phyloP scores from a whole-genome alignment of 2,329 filamentous ascomycete genomes.

The Aspergillus ochraceus region DNA sequence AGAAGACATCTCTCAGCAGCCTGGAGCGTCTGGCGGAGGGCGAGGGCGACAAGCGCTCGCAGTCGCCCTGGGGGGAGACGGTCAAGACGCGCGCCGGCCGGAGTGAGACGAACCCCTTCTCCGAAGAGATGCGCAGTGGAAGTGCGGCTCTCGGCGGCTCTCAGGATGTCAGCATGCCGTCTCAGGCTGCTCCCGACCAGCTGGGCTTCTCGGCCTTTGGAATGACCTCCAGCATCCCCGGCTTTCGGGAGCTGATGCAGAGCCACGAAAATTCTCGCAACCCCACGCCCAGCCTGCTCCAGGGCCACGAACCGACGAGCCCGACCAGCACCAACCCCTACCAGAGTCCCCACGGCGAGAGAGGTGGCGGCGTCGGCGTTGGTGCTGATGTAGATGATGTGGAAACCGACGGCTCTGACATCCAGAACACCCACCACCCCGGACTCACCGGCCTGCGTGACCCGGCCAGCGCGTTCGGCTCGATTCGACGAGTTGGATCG shows the following conservation, averaged over 20 bases:
- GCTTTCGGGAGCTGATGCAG: conserved; percentile 58
- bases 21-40: conserved; percentile 56
- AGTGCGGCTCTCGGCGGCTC: conserved; percentile 71
- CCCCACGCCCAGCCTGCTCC: conserved; percentile 52
- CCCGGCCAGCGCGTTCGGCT: conserved; percentile 54
- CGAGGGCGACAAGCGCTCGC: conserved; percentile 46
- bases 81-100: conserved; percentile 49
- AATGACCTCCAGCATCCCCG: conserved; percentile 58
- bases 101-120: conserved; percentile 51
- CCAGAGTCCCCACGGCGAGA: conserved; percentile 80
- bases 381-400: conserved; percentile 59
- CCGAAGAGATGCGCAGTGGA: conserved; percentile 54
- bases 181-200: conserved; percentile 51
- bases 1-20: conserved; percentile 56
- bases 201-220: conserved; percentile 61
- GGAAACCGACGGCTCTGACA: conserved; percentile 57
- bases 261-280: conserved; percentile 60
- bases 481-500: conserved; percentile 54
- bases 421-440: conserved; percentile 52
- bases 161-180: conserved; percentile 64
- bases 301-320: conserved; percentile 70
- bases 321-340: conserved; percentile 96
- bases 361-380: conserved; percentile 33
- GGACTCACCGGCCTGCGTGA: conserved; percentile 56
- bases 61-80: conserved; percentile 54